Conservation (phyloP, 495 filamentous ascomycete species). For the Hypoxylon trugodes region DNA sequence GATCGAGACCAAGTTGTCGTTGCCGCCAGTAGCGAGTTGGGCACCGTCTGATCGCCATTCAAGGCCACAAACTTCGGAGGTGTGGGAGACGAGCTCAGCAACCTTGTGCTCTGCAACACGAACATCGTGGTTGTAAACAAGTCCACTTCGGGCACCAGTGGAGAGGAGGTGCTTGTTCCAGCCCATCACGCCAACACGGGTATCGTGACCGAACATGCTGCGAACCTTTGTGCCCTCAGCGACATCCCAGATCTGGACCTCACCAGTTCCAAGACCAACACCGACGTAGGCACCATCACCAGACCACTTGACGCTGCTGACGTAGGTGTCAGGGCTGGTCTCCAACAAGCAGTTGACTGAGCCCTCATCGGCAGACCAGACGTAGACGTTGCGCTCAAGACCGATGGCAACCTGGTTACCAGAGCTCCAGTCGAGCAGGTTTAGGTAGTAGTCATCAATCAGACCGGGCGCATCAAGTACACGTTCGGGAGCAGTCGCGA, state of each 20-base stretch:
- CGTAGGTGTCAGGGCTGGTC: conserved; percentile 87
- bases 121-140: conserved; percentile 99
- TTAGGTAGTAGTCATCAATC: conserved; percentile 98
- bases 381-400: conserved; percentile 94
- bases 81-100: conserved; percentile 94
- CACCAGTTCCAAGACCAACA: conserved; percentile 92
- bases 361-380: conserved; percentile 98
- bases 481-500: conserved; percentile 93
- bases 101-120: conserved; percentile 97
- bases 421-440: conserved; percentile 96
- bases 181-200: conserved; percentile 95
- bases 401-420: conserved; percentile 98
- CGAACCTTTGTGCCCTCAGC: conserved; percentile 93
- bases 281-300: conserved; percentile 96
- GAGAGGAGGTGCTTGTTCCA: conserved; percentile 98
- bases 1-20: conserved; percentile 98
- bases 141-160: conserved; percentile 89
- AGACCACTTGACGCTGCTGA: conserved; percentile 99
- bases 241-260: conserved; percentile 99
- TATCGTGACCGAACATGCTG: conserved; percentile 97
- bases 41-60: conserved; percentile 97
- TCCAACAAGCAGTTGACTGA: conserved; percentile 87
- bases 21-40: conserved; percentile 95
- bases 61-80: conserved; percentile 95
- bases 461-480: conserved; percentile 97